Percentiles rank a stretch among this genome's conserved stretches.
phyloP scores from a whole-genome alignment of 805 yeast genomes.

The Saturnispora besseyi region DNA sequence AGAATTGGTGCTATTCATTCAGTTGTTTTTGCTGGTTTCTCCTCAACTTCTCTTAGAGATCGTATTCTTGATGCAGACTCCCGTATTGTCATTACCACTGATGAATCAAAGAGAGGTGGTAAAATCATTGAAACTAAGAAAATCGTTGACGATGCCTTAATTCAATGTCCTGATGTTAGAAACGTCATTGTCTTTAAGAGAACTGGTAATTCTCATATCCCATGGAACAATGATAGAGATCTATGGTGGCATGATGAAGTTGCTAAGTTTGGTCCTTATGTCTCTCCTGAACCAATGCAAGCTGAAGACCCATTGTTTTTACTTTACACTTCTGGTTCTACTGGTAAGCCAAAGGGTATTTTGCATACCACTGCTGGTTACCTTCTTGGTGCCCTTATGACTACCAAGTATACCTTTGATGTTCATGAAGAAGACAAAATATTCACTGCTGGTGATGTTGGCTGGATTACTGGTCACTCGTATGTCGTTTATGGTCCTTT shows the following conservation, averaged over 20 bases:
- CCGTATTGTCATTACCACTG: conserved; percentile 66
- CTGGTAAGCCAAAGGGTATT: conserved; percentile 85
- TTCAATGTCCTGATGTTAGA: conserved; percentile 53
- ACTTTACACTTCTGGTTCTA: conserved; percentile 78
- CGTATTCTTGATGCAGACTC: conserved; percentile 66
- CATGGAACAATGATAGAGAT: conserved; percentile 50
- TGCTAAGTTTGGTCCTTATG: conserved; percentile 55
- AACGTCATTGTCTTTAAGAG: conserved; percentile 67
- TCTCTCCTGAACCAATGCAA: conserved; percentile 65
- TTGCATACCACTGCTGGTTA: conserved; percentile 78
- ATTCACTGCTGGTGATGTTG: conserved; percentile 85
- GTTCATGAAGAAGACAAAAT: conserved; percentile 63
- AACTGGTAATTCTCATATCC: conserved; percentile 52
- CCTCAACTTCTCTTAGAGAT: conserved; percentile 62
- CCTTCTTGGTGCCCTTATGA: conserved; percentile 60
- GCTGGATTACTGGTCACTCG: conserved; percentile 88
- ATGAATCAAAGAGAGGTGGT: conserved; percentile 79
- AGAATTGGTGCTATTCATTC: conserved; percentile 82
- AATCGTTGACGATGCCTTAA: conserved; percentile 73
- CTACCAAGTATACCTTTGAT: conserved; percentile 72
- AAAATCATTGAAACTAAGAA: conserved; percentile 72
- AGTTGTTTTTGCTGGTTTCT: conserved; percentile 79
- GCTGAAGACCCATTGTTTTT: conserved; percentile 78
- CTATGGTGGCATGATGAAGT: conserved; percentile 70
- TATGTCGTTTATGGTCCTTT: conserved; percentile 79